Evolutionary conservation across 306 rosid species (phyloP), one percentile per base, ranked within the genome.

Genomic region (Potentilla sterilis): DNA sequence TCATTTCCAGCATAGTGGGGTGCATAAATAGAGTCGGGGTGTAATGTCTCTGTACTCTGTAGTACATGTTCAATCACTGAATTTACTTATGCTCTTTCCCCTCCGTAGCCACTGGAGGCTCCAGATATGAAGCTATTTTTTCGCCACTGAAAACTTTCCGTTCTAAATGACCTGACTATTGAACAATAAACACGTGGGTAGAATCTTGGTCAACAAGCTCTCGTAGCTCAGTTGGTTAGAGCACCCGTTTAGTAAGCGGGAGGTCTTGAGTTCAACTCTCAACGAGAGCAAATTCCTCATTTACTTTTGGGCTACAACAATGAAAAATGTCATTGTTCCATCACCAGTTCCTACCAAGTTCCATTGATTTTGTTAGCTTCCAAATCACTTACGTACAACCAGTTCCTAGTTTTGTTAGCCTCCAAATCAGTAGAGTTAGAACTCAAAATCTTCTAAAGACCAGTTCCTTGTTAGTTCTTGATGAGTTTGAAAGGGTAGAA

Each of bases 201-300:
- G 35, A 9, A 9, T 4, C 15, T 21, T 55, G 0, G 8, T 12
- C 14, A 37, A 3, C 6, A 16, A 16, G 69, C 69, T 72, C 76
- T 72, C 67, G 76, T 51, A 72, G 76, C 76, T 72, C 76, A 72
- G 76, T 41, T 69, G 73, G 57, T 72, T 72, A 72, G 76, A 72
- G 67, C 48, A 72, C 76, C 67, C 76, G 67, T 72, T 72, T 72
- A 72, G 76, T 72, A 55, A 72, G 76, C 76, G 76, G 76, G 76
- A 54, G 76, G 76, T 72, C 76, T 72, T 72, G 76, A 72, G 76
- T 72, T 72, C 47, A 0, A 72, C 42, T 72, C 76, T 72, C 76
- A 64, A 64, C 24, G 69, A 64, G 46, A 64, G 69, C 69, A 37
- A 28, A 28, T 28, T 28, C 28, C 28, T 28, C 28, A 0, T 28